Evolutionary conservation across 2,329 filamentous ascomycete genomes (phyloP).

Genomic region (Fusarium sp.): DNA sequence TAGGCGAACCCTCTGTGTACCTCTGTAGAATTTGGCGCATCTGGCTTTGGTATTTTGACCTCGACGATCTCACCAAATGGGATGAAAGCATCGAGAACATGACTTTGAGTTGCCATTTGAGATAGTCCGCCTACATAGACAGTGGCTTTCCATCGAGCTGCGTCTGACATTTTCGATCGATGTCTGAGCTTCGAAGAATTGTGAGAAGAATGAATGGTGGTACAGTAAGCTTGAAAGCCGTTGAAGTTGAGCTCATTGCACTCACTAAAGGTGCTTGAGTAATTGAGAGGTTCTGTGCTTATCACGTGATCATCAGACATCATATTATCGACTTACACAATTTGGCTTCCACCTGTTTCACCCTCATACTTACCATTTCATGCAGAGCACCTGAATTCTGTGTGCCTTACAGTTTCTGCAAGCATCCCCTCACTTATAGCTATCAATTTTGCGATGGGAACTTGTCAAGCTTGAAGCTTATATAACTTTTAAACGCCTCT

Average conservation of each 20-base stretch:
- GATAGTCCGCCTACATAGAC: conserved; percentile 93
- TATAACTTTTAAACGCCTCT: neutral
- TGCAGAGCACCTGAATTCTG: too few species aligned
- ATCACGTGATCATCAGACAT: conserved; percentile 36
- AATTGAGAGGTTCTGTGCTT: conserved; percentile 21
- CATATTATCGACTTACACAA: conserved; percentile 8
- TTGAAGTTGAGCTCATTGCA: conserved; percentile 22
- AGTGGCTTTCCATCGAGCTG: conserved; percentile 87
- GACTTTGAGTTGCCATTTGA: conserved; percentile 78
- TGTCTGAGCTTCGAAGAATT: conserved; percentile 1
- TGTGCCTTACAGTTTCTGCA: neutral
- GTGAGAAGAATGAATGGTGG: neutral
- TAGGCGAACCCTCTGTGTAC: conserved; percentile 94
- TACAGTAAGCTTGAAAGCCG: conserved; percentile 9
- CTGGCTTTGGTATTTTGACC: conserved; percentile 89
- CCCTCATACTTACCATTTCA: too few species aligned
- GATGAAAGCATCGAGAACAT: conserved; percentile 90
- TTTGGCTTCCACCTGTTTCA: neutral
- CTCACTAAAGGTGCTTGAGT: conserved; percentile 13
- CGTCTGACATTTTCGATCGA: conserved; percentile 76
- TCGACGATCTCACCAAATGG: conserved; percentile 97
- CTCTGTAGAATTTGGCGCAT: conserved; percentile 81
- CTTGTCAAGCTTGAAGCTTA: neutral
- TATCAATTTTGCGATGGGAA: neutral
- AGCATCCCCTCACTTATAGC: too few species aligned